Base-by-base conservation (phyloP, 2,329 filamentous ascomycete genomes). In the Emergomyces africanus region DNA sequence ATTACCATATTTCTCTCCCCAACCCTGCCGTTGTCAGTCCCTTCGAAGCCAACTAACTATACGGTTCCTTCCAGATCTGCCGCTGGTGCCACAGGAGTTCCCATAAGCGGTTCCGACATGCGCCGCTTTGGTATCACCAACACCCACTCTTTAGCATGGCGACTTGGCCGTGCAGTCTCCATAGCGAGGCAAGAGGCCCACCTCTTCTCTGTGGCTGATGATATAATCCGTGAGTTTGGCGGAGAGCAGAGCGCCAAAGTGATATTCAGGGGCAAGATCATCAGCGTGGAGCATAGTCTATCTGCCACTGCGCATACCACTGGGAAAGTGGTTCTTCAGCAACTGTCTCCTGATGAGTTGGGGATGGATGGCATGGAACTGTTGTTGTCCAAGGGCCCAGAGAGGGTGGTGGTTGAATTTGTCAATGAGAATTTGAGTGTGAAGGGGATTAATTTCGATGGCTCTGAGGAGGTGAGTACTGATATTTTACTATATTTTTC, bases 391-490 rank as follows among this genome's bases (percentile, higher is more conserved):
- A 63, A 64, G 10, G 63, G 65, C 1, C 64, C 69, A 44, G 60
- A 56, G n/a, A 60, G 1, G 25, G 30, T 58, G 14, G 41, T 51
- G 23, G 49, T 58, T 28, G 46, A 51, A 0, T 87, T 88, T 74
- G 87, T 87, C 71, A 88, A 88, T 69, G 85, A 88, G 67, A 88
- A 87, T 65, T 84, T 88, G 50, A 80, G 80, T 14, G 84, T 81
- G 0, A 68, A 66, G 58, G 64, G 63, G 12, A 51, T 65, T 1
- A 58, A 61, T 28, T 48, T 46, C 1, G 59, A 51, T 25, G 61
- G 61, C 9, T 54, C 33, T 39, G 55, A 62, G 23, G 44, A 54
- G 23, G 62, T 37, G 35, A 37, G 59, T 59, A 58, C 30, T 6
- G 20, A n/a, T 41, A 10, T 23, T 35, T 20, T 15, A 3, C 30